phyloP scores from a whole-genome alignment of 177 flowering plant species.

The Vitis hybrid region DNA sequence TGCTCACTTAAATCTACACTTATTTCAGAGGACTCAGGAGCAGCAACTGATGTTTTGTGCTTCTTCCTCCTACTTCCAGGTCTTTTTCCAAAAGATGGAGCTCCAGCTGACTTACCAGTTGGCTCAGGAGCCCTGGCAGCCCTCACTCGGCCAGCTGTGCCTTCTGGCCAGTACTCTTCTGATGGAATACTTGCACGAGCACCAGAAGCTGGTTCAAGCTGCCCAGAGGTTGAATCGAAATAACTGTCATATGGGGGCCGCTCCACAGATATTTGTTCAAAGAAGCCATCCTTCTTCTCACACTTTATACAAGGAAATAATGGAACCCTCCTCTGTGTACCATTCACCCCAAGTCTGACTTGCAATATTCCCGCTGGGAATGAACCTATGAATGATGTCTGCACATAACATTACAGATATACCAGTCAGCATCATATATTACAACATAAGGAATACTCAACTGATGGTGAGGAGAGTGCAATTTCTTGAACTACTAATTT shows the following conservation, averaged over 20 bases:
- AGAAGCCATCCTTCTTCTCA: slow-evolving; percentile 54
- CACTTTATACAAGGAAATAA: slow-evolving; percentile 52
- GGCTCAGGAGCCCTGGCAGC: slow-evolving; percentile 95
- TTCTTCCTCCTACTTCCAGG: slow-evolving; percentile 95
- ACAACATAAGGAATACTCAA: too few relatives aligned
- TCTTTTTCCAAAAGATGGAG: slow-evolving; percentile 78
- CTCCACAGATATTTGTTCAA: slow-evolving; percentile 57
- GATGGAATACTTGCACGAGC: slow-evolving; percentile 63
- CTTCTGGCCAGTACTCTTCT: slow-evolving; percentile 52
- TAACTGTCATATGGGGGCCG: slow-evolving; percentile 72
- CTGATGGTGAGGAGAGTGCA: too few relatives aligned
- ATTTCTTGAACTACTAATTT: too few relatives aligned
- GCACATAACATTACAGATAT: slow-evolving; percentile 1
- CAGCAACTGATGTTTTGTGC: slow-evolving; percentile 44
- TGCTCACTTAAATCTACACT: slow-evolving; percentile 36
- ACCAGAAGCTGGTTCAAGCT: slow-evolving; percentile 83
- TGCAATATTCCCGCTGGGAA: slow-evolving; percentile 35
- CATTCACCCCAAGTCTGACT: slow-evolving; percentile 23
- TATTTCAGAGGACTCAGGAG: slow-evolving; percentile 39
- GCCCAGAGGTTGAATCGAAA: slow-evolving; percentile 41
- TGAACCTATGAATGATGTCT: slow-evolving; percentile 55
- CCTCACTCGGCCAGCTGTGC: slow-evolving; percentile 76
- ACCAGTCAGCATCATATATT: background rate
- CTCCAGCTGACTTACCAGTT: slow-evolving; percentile 60
- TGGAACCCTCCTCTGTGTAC: slow-evolving; percentile 14